Evolutionary conservation across 2,329 filamentous ascomycete species (phyloP), one percentile per base, ranked within the genome.

Genomic region (Juglanconis sp.): DNA sequence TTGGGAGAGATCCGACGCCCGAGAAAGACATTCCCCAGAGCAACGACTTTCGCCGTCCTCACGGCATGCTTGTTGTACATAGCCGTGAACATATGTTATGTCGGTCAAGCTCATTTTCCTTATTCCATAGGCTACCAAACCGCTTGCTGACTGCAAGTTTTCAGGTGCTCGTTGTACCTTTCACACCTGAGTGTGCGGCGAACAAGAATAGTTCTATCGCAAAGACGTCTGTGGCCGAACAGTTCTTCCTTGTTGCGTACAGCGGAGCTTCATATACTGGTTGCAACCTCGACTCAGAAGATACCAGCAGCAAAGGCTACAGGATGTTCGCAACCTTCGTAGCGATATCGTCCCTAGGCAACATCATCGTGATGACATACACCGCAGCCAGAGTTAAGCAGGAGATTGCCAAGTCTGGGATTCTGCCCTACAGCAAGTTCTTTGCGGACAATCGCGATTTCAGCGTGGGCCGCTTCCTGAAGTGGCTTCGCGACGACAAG

Each of bases 341-440:
- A 6, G 81, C 83, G 3, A 69, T 86, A 32, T 82, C 79, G 2
- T 80, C 77, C 31, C 74, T 85, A 53, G 82, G 83, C 0, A 85
- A 86, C 65, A 79, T 86, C 47, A 74, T 85, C 11, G 79, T 81
- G 24, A 82, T 81, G 71, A 51, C 48, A 10, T 51, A 32, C 34
- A 51, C 48, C 17, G 52, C 52, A 13, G 42, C 42, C 42, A 44
- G 57, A 40, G 42, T 59, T n/a, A 59, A 59, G n/a, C 57, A 59
- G 50, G 57, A 59, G 35, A 59, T 59, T n/a, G 57, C 57, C 30
- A 50, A 42, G 5, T 35, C 53, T 8, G 57, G 57, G 13, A 54
- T 59, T 8, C 50, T 59, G 4, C 57, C 57, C 5, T 59, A 44
- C 42, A 44, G 42, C 42, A 44, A 44, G 42, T 79, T 82, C 69